These are phyloP conservation scores for Gossypium anomalum DNA, from an alignment of 345 rosid species.

Conservation along the genomic window DNA sequence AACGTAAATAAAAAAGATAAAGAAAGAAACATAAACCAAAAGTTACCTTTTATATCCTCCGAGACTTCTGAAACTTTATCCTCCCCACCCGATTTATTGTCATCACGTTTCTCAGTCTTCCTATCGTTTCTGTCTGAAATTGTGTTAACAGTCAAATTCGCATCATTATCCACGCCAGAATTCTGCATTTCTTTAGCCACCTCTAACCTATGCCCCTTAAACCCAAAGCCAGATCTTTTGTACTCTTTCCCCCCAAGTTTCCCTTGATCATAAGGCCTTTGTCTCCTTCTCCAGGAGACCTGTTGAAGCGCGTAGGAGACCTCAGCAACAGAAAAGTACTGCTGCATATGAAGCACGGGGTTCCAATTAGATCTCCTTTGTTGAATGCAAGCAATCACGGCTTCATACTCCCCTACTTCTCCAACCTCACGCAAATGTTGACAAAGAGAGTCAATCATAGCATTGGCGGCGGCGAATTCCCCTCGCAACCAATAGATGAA, in stretches of 20 bases:
- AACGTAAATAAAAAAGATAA: not conserved
- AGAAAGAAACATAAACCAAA: conserved; percentile 3
- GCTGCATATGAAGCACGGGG: conserved; percentile 79
- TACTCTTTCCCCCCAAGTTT: conserved; percentile 50
- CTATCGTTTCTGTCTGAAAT: conserved; percentile 13
- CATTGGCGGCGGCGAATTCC: conserved; percentile 93
- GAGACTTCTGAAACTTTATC: conserved; percentile 30
- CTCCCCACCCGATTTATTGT: conserved; percentile 30
- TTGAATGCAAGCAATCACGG: conserved; percentile 47
- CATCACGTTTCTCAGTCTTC: conserved; percentile 28
- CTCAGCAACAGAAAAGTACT: conserved; percentile 56
- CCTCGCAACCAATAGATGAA: conserved; percentile 82
- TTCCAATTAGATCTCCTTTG: conserved; percentile 82
- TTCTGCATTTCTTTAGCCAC: conserved; percentile 40
- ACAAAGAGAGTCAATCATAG: conserved; percentile 73
- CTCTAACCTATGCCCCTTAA: conserved; percentile 38
- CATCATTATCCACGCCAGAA: conserved; percentile 34
- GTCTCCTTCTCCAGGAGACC: conserved; percentile 53
- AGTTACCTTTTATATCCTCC: conserved; percentile 58
- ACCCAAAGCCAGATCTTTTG: conserved; percentile 50
- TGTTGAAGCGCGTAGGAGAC: conserved; percentile 61
- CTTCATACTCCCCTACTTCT: conserved; percentile 68
- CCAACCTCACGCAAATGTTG: conserved; percentile 61
- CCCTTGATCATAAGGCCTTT: conserved; percentile 48
- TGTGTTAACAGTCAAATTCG: conserved; percentile 19